Conservation (phyloP, 306 rosid genomes). For the Mucuna pruriens region DNA sequence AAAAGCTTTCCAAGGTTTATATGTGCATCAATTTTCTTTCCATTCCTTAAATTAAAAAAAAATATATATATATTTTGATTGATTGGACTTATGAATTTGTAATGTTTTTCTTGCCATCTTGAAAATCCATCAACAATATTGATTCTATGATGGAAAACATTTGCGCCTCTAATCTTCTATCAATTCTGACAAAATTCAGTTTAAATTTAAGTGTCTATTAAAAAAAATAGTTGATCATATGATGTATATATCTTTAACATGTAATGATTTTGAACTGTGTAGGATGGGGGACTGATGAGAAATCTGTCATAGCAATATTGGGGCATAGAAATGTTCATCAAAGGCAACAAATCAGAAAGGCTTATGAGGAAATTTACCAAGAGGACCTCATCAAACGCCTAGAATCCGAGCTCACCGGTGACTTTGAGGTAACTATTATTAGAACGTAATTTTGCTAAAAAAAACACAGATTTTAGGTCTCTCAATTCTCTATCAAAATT, state of each 20-base stretch:
- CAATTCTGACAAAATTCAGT: background rate
- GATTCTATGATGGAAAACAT: constrained; percentile 1
- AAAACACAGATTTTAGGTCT: background rate
- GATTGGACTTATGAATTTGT: background rate
- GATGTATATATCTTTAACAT: background rate
- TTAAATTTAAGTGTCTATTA: background rate
- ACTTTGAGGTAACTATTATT: constrained; percentile 65
- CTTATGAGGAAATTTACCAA: constrained; percentile 55
- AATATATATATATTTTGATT: background rate
- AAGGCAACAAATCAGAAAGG: constrained; percentile 68
- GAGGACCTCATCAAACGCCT: constrained; percentile 81
- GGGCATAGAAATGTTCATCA: constrained; percentile 73
- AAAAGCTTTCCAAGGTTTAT: constrained; percentile 54
- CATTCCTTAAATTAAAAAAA: background rate
- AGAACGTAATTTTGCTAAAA: background rate
- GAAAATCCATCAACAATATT: background rate
- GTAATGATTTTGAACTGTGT: background rate
- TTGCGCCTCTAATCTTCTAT: background rate
- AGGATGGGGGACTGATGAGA: constrained; percentile 95
- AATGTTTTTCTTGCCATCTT: background rate
- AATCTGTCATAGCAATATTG: constrained; percentile 56
- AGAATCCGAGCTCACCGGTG: constrained; percentile 76
- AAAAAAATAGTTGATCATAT: background rate
- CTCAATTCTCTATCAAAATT: background rate
- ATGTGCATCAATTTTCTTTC: background rate